Evolutionary conservation across 1,284 basidiomycete genomes (phyloP).

Genomic region (Filobasidium uniguttulatum): DNA sequence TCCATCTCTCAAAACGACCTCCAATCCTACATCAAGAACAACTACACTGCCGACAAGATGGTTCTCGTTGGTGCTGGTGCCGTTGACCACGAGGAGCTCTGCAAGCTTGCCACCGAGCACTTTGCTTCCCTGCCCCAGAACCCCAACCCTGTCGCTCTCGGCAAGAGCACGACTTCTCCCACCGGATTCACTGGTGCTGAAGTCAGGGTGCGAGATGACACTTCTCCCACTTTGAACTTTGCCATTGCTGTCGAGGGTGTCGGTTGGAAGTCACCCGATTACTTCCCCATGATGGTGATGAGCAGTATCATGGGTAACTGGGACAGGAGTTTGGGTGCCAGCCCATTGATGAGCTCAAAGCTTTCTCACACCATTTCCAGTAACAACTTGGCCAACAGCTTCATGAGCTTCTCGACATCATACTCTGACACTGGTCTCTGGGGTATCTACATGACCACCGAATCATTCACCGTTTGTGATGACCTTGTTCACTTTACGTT

Average conservation of each 20-base stretch:
- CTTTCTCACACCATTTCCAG: slow-evolving; percentile 82
- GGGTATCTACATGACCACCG: slow-evolving; percentile 95
- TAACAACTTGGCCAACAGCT: slow-evolving; percentile 97
- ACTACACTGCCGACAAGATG: slow-evolving; percentile 98
- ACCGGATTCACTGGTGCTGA: slow-evolving; percentile 86
- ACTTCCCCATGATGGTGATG: slow-evolving; percentile 99
- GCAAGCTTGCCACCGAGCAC: slow-evolving; percentile 88
- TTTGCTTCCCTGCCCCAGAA: slow-evolving; percentile 83
- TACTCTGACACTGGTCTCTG: slow-evolving; percentile 99
- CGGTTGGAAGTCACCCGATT: slow-evolving; percentile 94
- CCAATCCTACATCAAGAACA: slow-evolving; percentile 81
- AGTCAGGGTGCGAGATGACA: slow-evolving; percentile 90
- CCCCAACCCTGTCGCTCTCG: slow-evolving; percentile 73
- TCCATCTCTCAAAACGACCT: slow-evolving; percentile 91
- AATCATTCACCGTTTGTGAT: slow-evolving; percentile 84
- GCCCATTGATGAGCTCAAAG: slow-evolving; percentile 75
- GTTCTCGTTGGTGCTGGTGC: slow-evolving; percentile 95
- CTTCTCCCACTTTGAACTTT: slow-evolving; percentile 73
- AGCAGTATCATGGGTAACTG: slow-evolving; percentile 98
- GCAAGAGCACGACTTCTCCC: slow-evolving; percentile 55
- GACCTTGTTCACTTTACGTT: slow-evolving; percentile 90
- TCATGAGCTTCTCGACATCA: slow-evolving; percentile 99
- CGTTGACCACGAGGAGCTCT: slow-evolving; percentile 81
- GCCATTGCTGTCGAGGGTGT: slow-evolving; percentile 97
- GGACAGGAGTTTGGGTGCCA: slow-evolving; percentile 91